Base-by-base conservation (phyloP, 371 early-diverging fungal species). In the Saksenaea vasiformis region DNA sequence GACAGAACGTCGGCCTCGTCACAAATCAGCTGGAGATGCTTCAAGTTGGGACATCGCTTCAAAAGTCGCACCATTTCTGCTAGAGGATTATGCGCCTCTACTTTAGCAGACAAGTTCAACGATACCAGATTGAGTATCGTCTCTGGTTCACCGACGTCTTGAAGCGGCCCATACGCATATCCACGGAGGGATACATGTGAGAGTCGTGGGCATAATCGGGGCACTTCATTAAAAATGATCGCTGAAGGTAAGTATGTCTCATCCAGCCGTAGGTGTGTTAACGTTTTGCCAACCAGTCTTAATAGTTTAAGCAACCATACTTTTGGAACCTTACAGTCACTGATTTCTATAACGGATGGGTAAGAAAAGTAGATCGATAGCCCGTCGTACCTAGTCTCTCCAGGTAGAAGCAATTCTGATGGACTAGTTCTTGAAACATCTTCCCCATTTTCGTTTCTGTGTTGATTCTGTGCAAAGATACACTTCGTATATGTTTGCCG, bases 381-480 rank as follows among this genome's bases (percentile, higher is more conserved):
- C 43, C 26, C 47, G 2, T 19, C 60, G 67, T 71, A 79, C 79
- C 71, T 24, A 79, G 44, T 2, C 17, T 37, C 26, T 72, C 66
- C 9, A 79, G 27, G 36, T 79, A 74, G 9, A 70, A 74, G 22
- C 75, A 76, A 58, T 74, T 69, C 17, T 67, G 60, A 41, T 69
- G 60, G n/a, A 72, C 55, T 0, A 76, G 27, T 14, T 64, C 28
- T 19, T 76, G 66, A 24, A 17, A 67, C 70, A 9, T 58, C 62
- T 57, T 61, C 54, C 15, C 26, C 66, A 37, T 41, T 67, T 26
- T 55, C 38, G 9, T 59, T 47, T 5, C 54, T 64, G n/a, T 66
- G 22, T 5, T 17, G 27, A 39, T 38, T n/a, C 37, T 34, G 3
- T 38, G 61, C 8, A 76, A 28, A 0, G 67, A 39, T 19, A 76